These are phyloP conservation scores for Barnettozyma hawaiiensis DNA, from an alignment of 1,139 yeast genomes.

Conservation along the genomic window DNA sequence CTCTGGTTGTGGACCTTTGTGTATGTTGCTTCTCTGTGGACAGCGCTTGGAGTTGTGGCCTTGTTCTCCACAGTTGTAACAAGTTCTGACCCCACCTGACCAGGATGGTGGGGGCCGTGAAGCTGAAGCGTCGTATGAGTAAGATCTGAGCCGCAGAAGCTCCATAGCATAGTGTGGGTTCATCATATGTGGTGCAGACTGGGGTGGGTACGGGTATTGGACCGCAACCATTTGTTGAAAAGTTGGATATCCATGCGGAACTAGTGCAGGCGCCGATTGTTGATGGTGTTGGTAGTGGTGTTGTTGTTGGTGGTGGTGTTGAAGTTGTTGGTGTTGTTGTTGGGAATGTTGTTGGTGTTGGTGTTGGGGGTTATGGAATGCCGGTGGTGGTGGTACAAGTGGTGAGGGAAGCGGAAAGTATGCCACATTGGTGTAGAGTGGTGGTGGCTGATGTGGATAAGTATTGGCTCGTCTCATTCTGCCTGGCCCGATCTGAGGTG, in stretches of 20 bases:
- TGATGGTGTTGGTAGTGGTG: conserved; percentile 2
- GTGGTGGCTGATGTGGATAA: not conserved
- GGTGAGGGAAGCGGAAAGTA: not conserved
- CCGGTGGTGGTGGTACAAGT: not conserved
- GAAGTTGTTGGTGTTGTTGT: no score
- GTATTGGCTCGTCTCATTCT: not conserved
- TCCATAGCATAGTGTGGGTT: conserved; percentile 9
- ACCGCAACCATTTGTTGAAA: not conserved
- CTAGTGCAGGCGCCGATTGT: conserved; percentile 2
- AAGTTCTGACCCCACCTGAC: conserved; percentile 14
- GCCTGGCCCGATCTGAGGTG: not conserved
- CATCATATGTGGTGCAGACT: not conserved
- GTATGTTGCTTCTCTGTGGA: not conserved
- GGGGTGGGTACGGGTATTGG: conserved; percentile 1
- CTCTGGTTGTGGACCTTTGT: not conserved
- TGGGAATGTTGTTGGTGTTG: no score
- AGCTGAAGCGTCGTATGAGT: not conserved
- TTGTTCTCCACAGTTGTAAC: conserved; percentile 14
- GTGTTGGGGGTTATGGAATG: conserved; percentile 1
- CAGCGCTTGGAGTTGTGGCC: conserved; percentile 18
- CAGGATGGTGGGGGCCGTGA: conserved; percentile 2
- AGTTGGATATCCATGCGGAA: not conserved
- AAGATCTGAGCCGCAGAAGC: conserved; percentile 7
- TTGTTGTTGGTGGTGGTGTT: conserved; percentile 7
- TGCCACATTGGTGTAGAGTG: not conserved